A percentile compares a stretch with the other conserved stretches of the same genome.
These are phyloP conservation scores for Leucogyrophana mollusca DNA, from an alignment of 768 basidiomycete species.

Conservation along the genomic window DNA sequence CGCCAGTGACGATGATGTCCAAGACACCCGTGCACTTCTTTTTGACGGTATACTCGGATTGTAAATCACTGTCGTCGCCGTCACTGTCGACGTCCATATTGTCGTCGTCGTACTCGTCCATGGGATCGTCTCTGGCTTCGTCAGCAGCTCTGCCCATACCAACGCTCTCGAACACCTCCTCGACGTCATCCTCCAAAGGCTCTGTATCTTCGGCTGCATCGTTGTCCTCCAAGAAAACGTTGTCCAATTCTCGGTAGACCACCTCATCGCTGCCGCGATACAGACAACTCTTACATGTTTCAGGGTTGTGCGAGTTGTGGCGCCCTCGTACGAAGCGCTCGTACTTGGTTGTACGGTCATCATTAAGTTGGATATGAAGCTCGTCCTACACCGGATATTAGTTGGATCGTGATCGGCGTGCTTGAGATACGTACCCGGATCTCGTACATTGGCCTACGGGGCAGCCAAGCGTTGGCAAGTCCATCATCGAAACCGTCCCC, in stretches of 20 bases:
- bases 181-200: slow-evolving; percentile 17
- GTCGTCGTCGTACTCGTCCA: slow-evolving; percentile 27
- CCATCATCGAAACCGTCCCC: slow-evolving; percentile 31
- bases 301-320: slow-evolving; percentile 41
- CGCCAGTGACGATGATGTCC: slow-evolving; percentile 63
- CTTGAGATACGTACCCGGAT: slow-evolving; percentile 21
- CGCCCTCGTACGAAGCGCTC: slow-evolving; percentile 38
- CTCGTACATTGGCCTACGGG: slow-evolving; percentile 17
- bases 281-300: slow-evolving; percentile 33
- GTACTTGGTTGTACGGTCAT: slow-evolving; percentile 32
- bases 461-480: slow-evolving; percentile 42
- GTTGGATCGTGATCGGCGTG: slow-evolving; percentile 14
- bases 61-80: slow-evolving; percentile 10
- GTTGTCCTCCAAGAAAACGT: not conserved
- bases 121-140: slow-evolving; percentile 11
- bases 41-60: slow-evolving; percentile 19
- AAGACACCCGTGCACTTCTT: slow-evolving; percentile 51
- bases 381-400: not conserved
- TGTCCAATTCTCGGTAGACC: slow-evolving; percentile 15
- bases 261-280: slow-evolving; percentile 27
- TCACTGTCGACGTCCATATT: slow-evolving; percentile 18
- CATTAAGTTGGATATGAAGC: not conserved
- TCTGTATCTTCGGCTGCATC: not conserved
- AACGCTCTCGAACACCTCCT: slow-evolving; percentile 15
- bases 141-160: slow-evolving; percentile 8